Conservation (phyloP, 345 rosid genomes). For the Camelina neglecta region DNA sequence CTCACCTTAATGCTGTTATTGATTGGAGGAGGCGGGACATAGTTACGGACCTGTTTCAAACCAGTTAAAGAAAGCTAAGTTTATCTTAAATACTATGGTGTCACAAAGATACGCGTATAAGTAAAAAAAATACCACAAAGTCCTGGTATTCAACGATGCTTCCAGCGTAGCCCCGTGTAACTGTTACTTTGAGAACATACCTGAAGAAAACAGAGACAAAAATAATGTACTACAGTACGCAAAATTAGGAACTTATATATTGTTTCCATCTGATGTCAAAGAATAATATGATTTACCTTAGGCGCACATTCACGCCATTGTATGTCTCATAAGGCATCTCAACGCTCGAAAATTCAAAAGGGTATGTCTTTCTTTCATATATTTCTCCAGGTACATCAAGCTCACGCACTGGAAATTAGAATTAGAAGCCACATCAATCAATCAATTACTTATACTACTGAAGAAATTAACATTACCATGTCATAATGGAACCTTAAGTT, state of each 20-base stretch:
- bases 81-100: constrained; percentile 11
- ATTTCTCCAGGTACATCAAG: constrained; percentile 97
- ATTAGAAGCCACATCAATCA: constrained; percentile 8
- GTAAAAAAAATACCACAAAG: constrained; percentile 66
- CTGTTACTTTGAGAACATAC: constrained; percentile 93
- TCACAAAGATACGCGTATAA: neutral
- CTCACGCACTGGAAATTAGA: constrained; percentile 76
- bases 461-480: neutral
- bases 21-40: constrained; percentile 73
- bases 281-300: constrained; percentile 58
- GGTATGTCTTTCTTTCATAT: constrained; percentile 83
- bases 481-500: constrained; percentile 14
- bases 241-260: neutral
- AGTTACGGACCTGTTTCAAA: constrained; percentile 77
- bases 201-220: constrained; percentile 47
- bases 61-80: constrained; percentile 4
- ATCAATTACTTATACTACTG: neutral
- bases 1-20: constrained; percentile 94
- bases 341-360: constrained; percentile 91
- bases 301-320: constrained; percentile 91
- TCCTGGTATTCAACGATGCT: constrained; percentile 94
- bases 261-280: constrained; percentile 6
- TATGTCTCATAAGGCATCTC: constrained; percentile 98
- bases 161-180: constrained; percentile 89
- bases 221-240: constrained; percentile 3